Percentiles rank a stretch among this genome's conserved stretches.
phyloP scores from a whole-genome alignment of 768 basidiomycete genomes.

The Leccinum longicurvipes region DNA sequence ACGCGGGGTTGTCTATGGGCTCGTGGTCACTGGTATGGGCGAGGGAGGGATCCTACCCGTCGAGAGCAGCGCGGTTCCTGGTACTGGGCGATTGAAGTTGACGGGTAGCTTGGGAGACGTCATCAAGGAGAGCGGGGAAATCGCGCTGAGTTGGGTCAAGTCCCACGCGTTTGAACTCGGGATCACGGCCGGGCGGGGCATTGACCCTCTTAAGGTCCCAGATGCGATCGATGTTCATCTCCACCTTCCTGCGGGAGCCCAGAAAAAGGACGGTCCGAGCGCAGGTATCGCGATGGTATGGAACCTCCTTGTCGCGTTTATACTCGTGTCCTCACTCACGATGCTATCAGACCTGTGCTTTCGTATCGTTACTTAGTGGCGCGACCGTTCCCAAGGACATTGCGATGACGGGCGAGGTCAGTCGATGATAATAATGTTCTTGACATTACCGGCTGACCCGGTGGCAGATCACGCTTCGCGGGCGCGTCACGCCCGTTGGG shows the following conservation, averaged over 20 bases:
- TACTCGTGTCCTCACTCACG: constrained; percentile 2
- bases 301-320: neutral
- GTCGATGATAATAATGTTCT: constrained; percentile 6
- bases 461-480: constrained; percentile 71
- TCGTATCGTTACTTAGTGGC: constrained; percentile 81
- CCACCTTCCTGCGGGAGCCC: constrained; percentile 85
- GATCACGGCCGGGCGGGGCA: constrained; percentile 63
- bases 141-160: constrained; percentile 93
- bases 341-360: constrained; percentile 62
- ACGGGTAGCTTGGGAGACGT: constrained; percentile 89
- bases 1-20: constrained; percentile 77
- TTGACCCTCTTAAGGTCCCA: constrained; percentile 74
- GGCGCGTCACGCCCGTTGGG: constrained; percentile 79
- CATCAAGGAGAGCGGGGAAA: constrained; percentile 87
- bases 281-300: constrained; percentile 86
- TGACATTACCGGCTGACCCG: neutral
- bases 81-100: constrained; percentile 66
- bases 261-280: constrained; percentile 92
- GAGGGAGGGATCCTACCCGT: constrained; percentile 84
- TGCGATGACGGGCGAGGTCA: constrained; percentile 89
- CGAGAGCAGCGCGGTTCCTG: constrained; percentile 78
- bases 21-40: constrained; percentile 86
- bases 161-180: constrained; percentile 76
- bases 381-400: constrained; percentile 66
- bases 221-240: constrained; percentile 80